phyloP scores from a whole-genome alignment of 2,329 filamentous ascomycete genomes.

The Fusarium zealandicum region DNA sequence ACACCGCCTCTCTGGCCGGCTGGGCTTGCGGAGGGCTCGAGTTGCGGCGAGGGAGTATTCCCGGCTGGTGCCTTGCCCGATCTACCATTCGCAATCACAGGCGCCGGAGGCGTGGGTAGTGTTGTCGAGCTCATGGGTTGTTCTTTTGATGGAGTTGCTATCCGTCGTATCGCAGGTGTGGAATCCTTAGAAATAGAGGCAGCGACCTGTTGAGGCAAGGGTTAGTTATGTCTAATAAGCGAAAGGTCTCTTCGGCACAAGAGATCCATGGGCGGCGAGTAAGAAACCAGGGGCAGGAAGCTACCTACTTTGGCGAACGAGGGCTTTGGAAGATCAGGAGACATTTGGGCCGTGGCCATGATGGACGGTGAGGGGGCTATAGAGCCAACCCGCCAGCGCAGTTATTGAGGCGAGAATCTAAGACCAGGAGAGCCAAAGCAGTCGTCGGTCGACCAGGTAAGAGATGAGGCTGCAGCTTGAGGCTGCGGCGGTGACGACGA shows the following conservation, averaged over 20 bases:
- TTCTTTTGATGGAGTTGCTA: slow-evolving; percentile 39
- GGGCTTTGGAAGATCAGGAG: slow-evolving; percentile 61
- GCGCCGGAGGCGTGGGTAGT: slow-evolving; percentile 22
- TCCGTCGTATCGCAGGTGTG: slow-evolving; percentile 41
- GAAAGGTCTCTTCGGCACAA: slow-evolving; percentile 6
- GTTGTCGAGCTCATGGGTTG: slow-evolving; percentile 28
- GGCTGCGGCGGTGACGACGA: slow-evolving; percentile 37
- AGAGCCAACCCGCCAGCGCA: slow-evolving; percentile 33
- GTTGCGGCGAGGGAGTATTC: slow-evolving; percentile 31
- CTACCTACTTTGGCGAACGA: slow-evolving; percentile 85
- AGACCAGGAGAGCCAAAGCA: slow-evolving; percentile 27
- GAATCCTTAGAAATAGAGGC: slow-evolving; percentile 50
- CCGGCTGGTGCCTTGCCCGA: slow-evolving; percentile 27
- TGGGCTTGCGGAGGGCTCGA: slow-evolving; percentile 17
- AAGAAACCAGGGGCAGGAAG: slow-evolving; percentile 1
- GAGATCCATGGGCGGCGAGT: slow-evolving; percentile 17
- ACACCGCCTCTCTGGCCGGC: slow-evolving; percentile 31
- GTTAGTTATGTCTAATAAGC: slow-evolving; percentile 30
- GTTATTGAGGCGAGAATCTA: slow-evolving; percentile 31
- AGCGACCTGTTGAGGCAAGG: slow-evolving; percentile 52
- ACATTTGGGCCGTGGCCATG: slow-evolving; percentile 58
- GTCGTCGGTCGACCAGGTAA: slow-evolving; percentile 25
- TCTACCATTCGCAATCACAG: slow-evolving; percentile 41
- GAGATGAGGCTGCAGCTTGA: slow-evolving; percentile 30
- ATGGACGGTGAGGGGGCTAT: slow-evolving; percentile 30